These are phyloP conservation scores for Calonectria fujianensis DNA, from an alignment of 2,329 filamentous ascomycete species.

Conservation along the genomic window DNA sequence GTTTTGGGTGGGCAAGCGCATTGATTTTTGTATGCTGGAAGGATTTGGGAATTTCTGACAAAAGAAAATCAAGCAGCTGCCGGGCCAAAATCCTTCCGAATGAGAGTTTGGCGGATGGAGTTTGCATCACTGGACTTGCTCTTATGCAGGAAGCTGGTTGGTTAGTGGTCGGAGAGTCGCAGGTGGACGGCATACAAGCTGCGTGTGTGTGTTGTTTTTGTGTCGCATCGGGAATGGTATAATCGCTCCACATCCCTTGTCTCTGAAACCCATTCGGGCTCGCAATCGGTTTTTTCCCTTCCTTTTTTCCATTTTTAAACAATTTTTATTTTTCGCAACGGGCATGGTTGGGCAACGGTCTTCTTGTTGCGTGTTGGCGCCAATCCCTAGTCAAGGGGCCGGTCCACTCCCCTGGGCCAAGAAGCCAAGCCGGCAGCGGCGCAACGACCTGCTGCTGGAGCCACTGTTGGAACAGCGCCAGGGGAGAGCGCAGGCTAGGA, in stretches of 20 bases:
- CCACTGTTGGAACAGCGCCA: conserved; percentile 43
- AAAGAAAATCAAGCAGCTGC: conserved; percentile 34
- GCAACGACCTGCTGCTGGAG: conserved; percentile 46
- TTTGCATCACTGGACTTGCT: conserved; percentile 15
- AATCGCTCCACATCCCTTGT: conserved; percentile 9
- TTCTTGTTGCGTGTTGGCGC: conserved; percentile 14
- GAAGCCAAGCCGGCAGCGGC: conserved; percentile 51
- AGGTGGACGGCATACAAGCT: background rate
- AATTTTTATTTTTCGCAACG: background rate
- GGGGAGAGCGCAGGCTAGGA: conserved; percentile 4
- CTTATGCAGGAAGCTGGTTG: conserved; percentile 11
- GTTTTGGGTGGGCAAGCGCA: conserved; percentile 24
- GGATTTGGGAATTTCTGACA: conserved; percentile 6
- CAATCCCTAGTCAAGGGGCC: conserved; percentile 33
- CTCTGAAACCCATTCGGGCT: conserved; percentile 3
- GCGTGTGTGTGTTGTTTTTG: conserved; percentile 19
- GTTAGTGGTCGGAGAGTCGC: background rate
- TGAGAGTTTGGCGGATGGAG: conserved; percentile 33
- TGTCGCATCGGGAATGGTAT: conserved; percentile 9
- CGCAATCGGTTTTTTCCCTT: background rate
- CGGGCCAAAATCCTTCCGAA: conserved; percentile 32
- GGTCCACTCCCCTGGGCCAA: conserved; percentile 2
- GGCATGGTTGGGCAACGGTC: conserved; percentile 40
- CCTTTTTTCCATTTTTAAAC: background rate
- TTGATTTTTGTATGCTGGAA: conserved; percentile 13